Conservation (phyloP, 2,329 filamentous ascomycete genomes). For the Colletotrichum cordylinicola region DNA sequence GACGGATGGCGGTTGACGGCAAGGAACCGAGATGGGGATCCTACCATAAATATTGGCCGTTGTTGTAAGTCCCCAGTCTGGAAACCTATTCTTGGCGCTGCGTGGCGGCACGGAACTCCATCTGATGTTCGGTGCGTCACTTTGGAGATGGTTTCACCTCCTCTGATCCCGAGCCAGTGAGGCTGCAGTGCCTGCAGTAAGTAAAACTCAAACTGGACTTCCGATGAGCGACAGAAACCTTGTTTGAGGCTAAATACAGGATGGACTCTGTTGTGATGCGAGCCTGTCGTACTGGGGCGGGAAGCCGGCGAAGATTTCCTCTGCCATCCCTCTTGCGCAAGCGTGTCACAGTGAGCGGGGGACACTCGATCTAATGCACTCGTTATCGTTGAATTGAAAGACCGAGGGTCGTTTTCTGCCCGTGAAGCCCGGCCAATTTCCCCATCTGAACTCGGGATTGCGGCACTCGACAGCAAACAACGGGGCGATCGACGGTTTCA, state of each 20-base stretch:
- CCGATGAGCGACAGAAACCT: background rate
- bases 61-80: background rate
- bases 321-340: background rate
- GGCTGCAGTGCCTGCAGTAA: background rate
- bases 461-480: background rate
- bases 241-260: background rate
- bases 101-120: background rate
- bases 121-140: background rate
- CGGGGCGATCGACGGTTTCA: background rate
- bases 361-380: background rate
- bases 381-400: background rate
- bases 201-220: background rate
- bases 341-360: background rate
- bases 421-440: background rate
- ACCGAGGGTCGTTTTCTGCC: background rate
- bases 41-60: background rate
- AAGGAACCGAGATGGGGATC: background rate
- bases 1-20: background rate
- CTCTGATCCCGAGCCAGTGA: background rate
- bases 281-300: background rate
- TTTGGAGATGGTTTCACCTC: background rate
- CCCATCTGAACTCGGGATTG: background rate
- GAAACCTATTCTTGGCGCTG: background rate
- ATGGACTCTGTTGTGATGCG: background rate
- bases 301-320: background rate